A percentile compares a stretch with the other conserved stretches of the same genome.
These are phyloP conservation scores for Tricholomella constricta DNA, from an alignment of 768 basidiomycete species.

Conservation along the genomic window DNA sequence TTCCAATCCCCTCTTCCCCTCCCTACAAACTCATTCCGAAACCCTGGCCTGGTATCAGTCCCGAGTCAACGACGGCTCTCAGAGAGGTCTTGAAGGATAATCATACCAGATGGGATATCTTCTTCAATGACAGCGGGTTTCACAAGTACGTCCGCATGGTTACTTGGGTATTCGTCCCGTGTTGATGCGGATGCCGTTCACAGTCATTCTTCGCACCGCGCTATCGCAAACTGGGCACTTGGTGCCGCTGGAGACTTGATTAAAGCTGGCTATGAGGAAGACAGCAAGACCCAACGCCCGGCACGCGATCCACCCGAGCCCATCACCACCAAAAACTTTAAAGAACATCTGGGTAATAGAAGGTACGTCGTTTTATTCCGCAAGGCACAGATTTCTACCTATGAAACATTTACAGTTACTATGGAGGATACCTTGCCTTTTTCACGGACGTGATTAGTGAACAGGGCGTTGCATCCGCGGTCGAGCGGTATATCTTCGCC, in stretches of 20 bases:
- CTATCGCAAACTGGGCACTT: conserved; percentile 30
- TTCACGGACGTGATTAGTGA: conserved; percentile 43
- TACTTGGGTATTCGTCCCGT: background rate
- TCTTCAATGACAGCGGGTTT: conserved; percentile 49
- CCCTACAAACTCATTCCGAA: conserved; percentile 30
- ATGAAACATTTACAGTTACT: conserved; percentile 41
- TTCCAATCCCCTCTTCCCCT: conserved; percentile 34
- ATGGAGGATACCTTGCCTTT: conserved; percentile 51
- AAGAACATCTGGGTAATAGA: conserved; percentile 57
- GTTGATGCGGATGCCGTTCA: background rate
- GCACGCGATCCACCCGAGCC: conserved; percentile 43
- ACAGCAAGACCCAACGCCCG: conserved; percentile 36
- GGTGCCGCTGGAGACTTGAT: conserved; percentile 34
- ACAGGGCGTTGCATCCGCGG: conserved; percentile 38
- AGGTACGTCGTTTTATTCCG: no score
- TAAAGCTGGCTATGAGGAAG: conserved; percentile 37
- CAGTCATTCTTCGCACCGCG: conserved; percentile 33
- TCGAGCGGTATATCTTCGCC: conserved; percentile 64
- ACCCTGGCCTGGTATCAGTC: conserved; percentile 36
- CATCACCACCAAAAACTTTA: conserved; percentile 50
- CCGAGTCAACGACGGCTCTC: conserved; percentile 34
- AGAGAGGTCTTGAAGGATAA: conserved; percentile 48
- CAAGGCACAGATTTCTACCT: no score
- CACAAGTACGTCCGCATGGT: conserved; percentile 48
- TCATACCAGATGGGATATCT: conserved; percentile 48